Percentiles rank a stretch among this genome's conserved stretches.
phyloP scores from a whole-genome alignment of 1,284 basidiomycete species.

The Rhodotorula sp. region DNA sequence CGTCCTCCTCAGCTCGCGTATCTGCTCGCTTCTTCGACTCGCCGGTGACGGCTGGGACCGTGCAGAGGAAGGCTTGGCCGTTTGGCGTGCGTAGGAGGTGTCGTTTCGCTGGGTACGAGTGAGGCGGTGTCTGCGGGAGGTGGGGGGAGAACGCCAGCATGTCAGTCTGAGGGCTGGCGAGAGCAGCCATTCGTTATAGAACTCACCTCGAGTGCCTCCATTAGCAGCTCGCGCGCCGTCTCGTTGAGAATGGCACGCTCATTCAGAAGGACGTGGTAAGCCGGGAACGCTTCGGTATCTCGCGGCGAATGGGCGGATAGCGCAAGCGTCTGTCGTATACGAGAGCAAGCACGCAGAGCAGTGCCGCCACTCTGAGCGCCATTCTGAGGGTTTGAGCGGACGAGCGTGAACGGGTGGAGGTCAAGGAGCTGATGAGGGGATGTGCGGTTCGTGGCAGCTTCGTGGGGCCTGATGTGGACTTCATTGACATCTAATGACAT shows the following conservation, averaged over 20 bases:
- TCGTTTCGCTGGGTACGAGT: conserved; percentile 2
- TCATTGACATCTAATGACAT: too few species aligned
- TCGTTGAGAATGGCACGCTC: conserved; percentile 37
- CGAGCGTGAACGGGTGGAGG: too few species aligned
- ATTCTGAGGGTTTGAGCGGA: too few species aligned
- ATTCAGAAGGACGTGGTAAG: conserved; percentile 32
- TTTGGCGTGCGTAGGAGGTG: conserved; percentile 32
- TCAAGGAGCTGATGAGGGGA: too few species aligned
- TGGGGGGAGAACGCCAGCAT: not conserved
- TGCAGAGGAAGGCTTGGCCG: conserved; percentile 43
- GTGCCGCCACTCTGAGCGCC: too few species aligned
- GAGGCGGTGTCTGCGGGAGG: not conserved
- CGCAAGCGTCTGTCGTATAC: conserved; percentile 3
- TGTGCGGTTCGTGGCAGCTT: too few species aligned
- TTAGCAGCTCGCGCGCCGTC: conserved; percentile 20
- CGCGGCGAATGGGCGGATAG: conserved; percentile 41
- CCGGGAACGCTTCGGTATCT: conserved; percentile 40
- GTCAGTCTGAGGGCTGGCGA: not conserved
- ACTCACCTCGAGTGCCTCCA: conserved; percentile 8
- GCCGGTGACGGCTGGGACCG: conserved; percentile 29
- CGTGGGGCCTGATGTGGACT: too few species aligned
- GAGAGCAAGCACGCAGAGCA: not conserved
- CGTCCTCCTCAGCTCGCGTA: conserved; percentile 12
- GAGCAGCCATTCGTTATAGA: too few species aligned
- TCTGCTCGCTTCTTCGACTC: not conserved